Base-by-base conservation (phyloP, 306 rosid species). In the Begonia fuchsioides region DNA sequence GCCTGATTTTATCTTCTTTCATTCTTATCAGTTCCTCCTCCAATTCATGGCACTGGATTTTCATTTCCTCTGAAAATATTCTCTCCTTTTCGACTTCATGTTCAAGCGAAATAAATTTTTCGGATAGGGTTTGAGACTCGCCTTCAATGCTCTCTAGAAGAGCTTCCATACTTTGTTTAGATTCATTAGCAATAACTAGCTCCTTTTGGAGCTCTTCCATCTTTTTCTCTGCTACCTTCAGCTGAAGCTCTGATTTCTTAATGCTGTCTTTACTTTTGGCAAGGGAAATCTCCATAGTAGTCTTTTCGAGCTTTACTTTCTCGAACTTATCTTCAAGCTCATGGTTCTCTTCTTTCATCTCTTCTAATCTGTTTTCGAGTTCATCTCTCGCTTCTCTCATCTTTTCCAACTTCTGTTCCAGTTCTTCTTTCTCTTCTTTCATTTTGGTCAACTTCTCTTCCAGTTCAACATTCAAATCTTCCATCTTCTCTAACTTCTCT, bases 131-230 rank as follows among this genome's bases (percentile, higher is more conserved):
- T 54, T 55, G 57, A 54, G 74, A 68, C 56, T 85, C 88, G 15
- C 74, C 75, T 60, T 77, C 93, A 55, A 86, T 62, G 74, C 73
- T 68, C 32, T 61, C 16, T 18, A 92, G 76, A 64, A 67, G 80
- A 61, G 77, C 66, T 61, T 85, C 96, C 9, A 79, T 55, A 41
- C 45, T 55, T 65, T 77, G 69, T 59, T 68, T 85, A 43, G 79
- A 79, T 57, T 72, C 76, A 58, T 63, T 73, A 11, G 76, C 73
- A 57, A 44, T 51, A 51, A 64, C 63, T 39, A 85, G 70, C 58
- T 77, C 94, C 44, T 50, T 66, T 50, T 73, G 82, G 51, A 83
- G 47, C 65, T 67, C 82, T 66, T 71, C 80, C 61, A 87, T 41
- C 68, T 73, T 75, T 67, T 59, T 66, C 39, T 66, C 70, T 50